These are phyloP conservation scores for Hawksworthiomyces lignivorus DNA, from an alignment of 2,329 filamentous ascomycete species.

Conservation along the genomic window DNA sequence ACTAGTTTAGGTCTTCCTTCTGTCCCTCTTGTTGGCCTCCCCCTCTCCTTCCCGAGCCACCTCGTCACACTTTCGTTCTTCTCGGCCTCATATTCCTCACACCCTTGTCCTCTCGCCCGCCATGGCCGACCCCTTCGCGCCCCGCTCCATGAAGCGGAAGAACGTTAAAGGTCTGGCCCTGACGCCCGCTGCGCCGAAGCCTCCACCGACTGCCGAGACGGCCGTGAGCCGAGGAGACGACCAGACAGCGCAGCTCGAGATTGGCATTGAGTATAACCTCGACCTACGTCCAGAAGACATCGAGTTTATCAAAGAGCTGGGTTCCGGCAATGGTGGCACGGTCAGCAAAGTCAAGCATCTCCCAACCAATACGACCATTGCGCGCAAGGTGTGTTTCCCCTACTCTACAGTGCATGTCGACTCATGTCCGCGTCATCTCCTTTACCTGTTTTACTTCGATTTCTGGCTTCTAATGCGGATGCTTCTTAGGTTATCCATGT, in stretches of 20 bases:
- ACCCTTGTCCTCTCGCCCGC: neutral
- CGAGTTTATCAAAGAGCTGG: slow-evolving; percentile 87
- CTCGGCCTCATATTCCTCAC: neutral
- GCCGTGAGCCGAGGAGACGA: slow-evolving; percentile 54
- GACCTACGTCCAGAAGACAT: slow-evolving; percentile 88
- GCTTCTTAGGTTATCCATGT: slow-evolving; percentile 92
- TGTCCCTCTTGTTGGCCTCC: neutral
- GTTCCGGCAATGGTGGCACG: slow-evolving; percentile 92
- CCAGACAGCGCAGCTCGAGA: slow-evolving; percentile 69
- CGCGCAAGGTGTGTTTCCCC: slow-evolving; percentile 66
- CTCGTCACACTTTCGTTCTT: neutral
- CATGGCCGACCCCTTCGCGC: slow-evolving; percentile 58
- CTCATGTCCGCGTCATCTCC: too few species aligned
- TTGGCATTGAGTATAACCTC: slow-evolving; percentile 93
- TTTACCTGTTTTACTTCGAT: too few species aligned
- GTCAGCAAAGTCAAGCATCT: slow-evolving; percentile 97
- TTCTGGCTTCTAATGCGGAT: neutral
- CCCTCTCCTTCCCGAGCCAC: neutral
- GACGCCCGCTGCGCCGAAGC: slow-evolving; percentile 67
- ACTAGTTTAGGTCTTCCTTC: neutral
- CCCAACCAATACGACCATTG: slow-evolving; percentile 93
- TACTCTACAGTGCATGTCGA: too few species aligned
- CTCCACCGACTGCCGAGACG: slow-evolving; percentile 63
- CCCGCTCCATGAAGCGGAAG: slow-evolving; percentile 93
- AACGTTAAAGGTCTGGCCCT: slow-evolving; percentile 92